Percentiles rank a stretch among this genome's conserved stretches.
Conservation (phyloP, 2,329 filamentous ascomycete species). For the Chaetomium strumarium region DNA sequence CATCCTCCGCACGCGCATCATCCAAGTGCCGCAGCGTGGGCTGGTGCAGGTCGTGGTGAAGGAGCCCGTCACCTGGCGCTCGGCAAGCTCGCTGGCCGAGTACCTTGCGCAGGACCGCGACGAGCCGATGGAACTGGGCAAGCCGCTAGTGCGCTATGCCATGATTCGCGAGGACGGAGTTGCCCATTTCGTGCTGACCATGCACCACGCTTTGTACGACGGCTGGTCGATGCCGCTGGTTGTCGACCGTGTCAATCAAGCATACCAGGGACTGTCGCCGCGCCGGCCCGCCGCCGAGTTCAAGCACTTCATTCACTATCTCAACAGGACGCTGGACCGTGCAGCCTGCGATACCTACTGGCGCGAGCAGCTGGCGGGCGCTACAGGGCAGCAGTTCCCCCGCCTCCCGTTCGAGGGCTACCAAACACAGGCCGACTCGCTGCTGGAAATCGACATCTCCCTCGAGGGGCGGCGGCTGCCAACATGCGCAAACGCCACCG, state of each 20-base stretch:
- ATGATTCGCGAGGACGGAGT: slow-evolving; percentile 30
- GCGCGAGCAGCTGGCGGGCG: slow-evolving; percentile 38
- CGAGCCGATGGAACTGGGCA: slow-evolving; percentile 32
- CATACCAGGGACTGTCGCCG: slow-evolving; percentile 33
- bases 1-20: slow-evolving; percentile 44
- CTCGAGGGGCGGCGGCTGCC: slow-evolving; percentile 15
- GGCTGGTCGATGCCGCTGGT: slow-evolving; percentile 50
- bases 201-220: slow-evolving; percentile 53
- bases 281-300: slow-evolving; percentile 32
- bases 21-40: slow-evolving; percentile 35
- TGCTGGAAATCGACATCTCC: slow-evolving; percentile 47
- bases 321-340: slow-evolving; percentile 31
- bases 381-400: slow-evolving; percentile 42
- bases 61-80: slow-evolving; percentile 32
- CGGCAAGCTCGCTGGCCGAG: slow-evolving; percentile 30
- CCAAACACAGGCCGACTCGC: slow-evolving; percentile 32
- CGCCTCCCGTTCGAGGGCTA: slow-evolving; percentile 32
- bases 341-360: slow-evolving; percentile 39
- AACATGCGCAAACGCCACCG: slow-evolving; percentile 18
- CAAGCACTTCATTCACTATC: slow-evolving; percentile 40
- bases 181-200: slow-evolving; percentile 43
- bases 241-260: slow-evolving; percentile 35
- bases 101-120: slow-evolving; percentile 37
- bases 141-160: slow-evolving; percentile 6
- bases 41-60: slow-evolving; percentile 43